Evolutionary conservation across 371 early-diverging fungal species (phyloP).

Genomic region (Mortierella sp.): DNA sequence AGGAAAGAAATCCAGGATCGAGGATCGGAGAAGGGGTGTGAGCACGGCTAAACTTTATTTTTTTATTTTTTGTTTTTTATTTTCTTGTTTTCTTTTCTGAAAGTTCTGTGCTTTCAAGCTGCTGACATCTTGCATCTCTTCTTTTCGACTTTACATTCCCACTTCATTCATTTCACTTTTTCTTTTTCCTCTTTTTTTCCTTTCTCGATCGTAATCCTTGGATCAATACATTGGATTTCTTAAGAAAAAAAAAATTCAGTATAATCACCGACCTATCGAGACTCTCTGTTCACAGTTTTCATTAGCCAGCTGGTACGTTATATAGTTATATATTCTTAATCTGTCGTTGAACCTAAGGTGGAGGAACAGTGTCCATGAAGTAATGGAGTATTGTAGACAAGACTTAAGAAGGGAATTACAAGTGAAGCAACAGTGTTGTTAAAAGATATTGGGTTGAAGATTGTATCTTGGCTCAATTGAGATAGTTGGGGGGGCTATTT

Average conservation of each 20-base stretch:
- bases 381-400: no score
- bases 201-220: background rate
- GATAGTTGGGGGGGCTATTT: no score
- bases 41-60: conserved; percentile 1
- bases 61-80: background rate
- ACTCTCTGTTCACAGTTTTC: no score
- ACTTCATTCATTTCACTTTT: background rate
- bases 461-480: background rate
- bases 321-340: no score
- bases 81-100: background rate
- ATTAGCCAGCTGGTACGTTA: no score
- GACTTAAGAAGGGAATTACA: no score
- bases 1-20: background rate
- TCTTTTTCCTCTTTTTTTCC: background rate
- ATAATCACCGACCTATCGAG: no score
- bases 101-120: background rate
- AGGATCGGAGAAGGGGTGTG: conserved; percentile 5
- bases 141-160: background rate
- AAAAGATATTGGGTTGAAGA: background rate
- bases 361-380: no score
- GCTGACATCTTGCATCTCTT: background rate
- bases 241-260: background rate
- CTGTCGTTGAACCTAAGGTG: no score
- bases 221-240: background rate
- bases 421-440: no score